Percentiles rank a stretch among this genome's conserved stretches.
phyloP scores from a whole-genome alignment of 208 protist genomes.

The Trypanosoma theileri region DNA sequence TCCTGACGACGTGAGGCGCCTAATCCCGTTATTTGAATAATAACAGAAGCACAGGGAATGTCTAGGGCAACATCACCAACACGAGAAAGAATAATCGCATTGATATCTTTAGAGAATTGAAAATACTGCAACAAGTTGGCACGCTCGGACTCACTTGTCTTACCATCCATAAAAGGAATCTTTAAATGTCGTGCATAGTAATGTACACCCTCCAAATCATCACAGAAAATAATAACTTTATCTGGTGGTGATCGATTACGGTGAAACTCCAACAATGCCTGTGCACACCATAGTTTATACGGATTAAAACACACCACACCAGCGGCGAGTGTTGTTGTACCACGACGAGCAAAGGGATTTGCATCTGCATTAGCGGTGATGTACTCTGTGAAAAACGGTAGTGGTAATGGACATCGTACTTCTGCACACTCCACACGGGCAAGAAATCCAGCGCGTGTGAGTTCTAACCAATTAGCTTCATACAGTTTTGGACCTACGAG shows the following conservation, averaged over 20 bases:
- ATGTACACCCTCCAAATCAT: constrained; percentile 81
- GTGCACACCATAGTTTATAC: constrained; percentile 89
- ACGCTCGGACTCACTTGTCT: constrained; percentile 82
- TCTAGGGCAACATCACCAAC: constrained; percentile 98
- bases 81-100: constrained; percentile 97
- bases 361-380: constrained; percentile 12
- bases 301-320: constrained; percentile 86
- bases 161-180: constrained; percentile 86
- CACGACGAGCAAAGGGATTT: constrained; percentile 9
- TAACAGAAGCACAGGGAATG: constrained; percentile 98
- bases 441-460: constrained; percentile 95
- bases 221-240: constrained; percentile 93
- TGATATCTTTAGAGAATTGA: constrained; percentile 70
- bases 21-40: constrained; percentile 98
- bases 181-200: constrained; percentile 84
- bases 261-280: constrained; percentile 96
- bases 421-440: constrained; percentile 98
- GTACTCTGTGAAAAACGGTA: constrained; percentile 67
- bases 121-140: constrained; percentile 85
- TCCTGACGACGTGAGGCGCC: constrained; percentile 95
- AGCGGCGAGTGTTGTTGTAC: constrained; percentile 15
- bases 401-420: constrained; percentile 97
- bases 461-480: constrained; percentile 99
- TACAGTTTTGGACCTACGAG: constrained; percentile 99
- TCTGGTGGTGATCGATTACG: constrained; percentile 89